Evolutionary conservation across 345 rosid species (phyloP).

Genomic region (Anacardium occidentale): DNA sequence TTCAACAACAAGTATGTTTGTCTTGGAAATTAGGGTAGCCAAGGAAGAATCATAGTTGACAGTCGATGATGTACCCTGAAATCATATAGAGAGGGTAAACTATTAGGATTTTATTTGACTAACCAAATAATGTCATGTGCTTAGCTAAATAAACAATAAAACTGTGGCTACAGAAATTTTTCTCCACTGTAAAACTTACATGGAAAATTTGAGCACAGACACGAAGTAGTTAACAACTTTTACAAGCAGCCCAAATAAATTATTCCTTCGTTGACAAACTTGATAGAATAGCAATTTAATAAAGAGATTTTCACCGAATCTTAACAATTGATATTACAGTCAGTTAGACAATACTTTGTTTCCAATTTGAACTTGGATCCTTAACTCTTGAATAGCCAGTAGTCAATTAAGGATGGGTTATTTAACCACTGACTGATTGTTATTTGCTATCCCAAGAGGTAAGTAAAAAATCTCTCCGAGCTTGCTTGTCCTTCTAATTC

Average conservation of each 20-base stretch:
- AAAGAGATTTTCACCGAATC: neutral
- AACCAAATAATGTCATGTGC: neutral
- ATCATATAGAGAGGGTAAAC: conserved; percentile 17
- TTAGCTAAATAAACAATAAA: neutral
- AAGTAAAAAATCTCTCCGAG: neutral
- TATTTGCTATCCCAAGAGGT: neutral
- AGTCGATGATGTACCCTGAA: conserved; percentile 84
- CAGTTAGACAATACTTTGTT: neutral
- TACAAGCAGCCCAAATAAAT: neutral
- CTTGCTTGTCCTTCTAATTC: neutral
- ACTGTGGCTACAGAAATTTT: neutral
- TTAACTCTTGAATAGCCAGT: neutral
- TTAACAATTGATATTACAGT: neutral
- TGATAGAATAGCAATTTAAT: neutral
- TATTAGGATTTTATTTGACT: neutral
- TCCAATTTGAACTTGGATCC: neutral
- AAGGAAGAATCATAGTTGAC: conserved; percentile 71
- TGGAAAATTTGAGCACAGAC: neutral
- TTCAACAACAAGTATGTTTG: conserved; percentile 78
- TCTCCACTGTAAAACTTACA: neutral
- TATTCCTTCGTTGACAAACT: neutral
- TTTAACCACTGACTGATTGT: neutral
- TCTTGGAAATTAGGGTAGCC: conserved; percentile 70
- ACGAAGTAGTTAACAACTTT: neutral
- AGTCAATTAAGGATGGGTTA: neutral